Base-by-base conservation (phyloP, 1,139 yeast species). In the Candida sanyaensis region DNA sequence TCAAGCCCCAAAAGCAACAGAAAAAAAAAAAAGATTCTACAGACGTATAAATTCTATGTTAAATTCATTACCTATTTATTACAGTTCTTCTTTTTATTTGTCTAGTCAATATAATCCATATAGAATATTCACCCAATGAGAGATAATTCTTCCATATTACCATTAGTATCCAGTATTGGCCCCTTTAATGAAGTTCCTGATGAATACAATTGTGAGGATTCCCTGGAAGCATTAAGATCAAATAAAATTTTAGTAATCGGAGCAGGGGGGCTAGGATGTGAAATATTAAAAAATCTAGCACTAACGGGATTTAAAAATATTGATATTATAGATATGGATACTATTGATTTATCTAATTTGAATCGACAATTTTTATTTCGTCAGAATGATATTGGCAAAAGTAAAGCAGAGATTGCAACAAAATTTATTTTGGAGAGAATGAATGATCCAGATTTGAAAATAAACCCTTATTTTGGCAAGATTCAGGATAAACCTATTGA, bases 241-340 rank as follows among this genome's bases (percentile, higher is more conserved):
- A 57, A 75, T 21, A 69, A 70, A 49, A 64, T 82, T 53, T 73
- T 77, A 53, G 84, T 86, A 1, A 72, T 92, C 37, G 98, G 99
- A 0, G 97, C 98, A 1, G 98, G 98, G 1, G 99, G 99, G 0
- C 71, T 93, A 9, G 99, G 99, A 0, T 93, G 98, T 69, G 98
- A 93, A 66, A 84, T 93, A 33, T 69, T 93, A 45, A 92, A 92
- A 69, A 84, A 91, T 65, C 71, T 93, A 44, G 93, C 95, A 0
- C 71, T 88, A 47, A 75, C 86, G 3, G 96, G 96, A 4, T 88
- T 92, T 60, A 73, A 72, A 45, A 73, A 85, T 50, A 84, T 93
- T 37, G 87, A 88, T 57, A 84, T 93, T 13, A 88, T 93, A 37
- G 99, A 93, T 63, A 88, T 92, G 96, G 98, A 93, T 65, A 90